phyloP scores from a whole-genome alignment of 371 early-diverging fungal species.

The Mortierella polycephala region DNA sequence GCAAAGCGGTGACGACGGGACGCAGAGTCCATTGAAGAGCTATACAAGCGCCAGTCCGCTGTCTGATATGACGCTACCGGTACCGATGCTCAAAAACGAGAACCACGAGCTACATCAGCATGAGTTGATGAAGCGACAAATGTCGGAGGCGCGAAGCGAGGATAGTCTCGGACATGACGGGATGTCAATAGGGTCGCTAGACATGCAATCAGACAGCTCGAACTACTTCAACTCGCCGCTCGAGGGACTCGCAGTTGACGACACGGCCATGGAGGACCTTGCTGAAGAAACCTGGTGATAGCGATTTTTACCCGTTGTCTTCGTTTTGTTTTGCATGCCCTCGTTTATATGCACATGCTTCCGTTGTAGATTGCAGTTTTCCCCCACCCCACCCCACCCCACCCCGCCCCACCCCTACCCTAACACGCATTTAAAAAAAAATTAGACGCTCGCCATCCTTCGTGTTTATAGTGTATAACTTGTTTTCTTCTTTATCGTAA shows the following conservation, averaged over 20 bases:
- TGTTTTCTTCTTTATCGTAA: neutral
- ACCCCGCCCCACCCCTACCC: too few relatives aligned
- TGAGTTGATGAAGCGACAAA: slow-evolving; percentile 19
- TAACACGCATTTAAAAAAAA: too few relatives aligned
- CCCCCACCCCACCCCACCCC: too few relatives aligned
- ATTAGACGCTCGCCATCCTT: too few relatives aligned
- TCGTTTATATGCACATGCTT: too few relatives aligned
- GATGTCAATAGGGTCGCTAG: slow-evolving; percentile 16
- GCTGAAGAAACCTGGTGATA: slow-evolving; percentile 45
- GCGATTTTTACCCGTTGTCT: neutral
- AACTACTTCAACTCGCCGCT: slow-evolving; percentile 43
- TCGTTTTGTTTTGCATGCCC: neutral
- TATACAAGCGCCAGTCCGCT: slow-evolving; percentile 29
- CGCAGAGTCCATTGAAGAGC: slow-evolving; percentile 20
- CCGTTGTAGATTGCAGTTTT: neutral
- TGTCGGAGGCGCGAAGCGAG: slow-evolving; percentile 21
- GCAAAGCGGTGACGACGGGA: slow-evolving; percentile 13
- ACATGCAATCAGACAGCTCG: slow-evolving; percentile 27
- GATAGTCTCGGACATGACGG: slow-evolving; percentile 17
- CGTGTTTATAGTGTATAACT: too few relatives aligned
- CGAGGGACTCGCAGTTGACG: slow-evolving; percentile 42
- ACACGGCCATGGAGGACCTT: slow-evolving; percentile 51
- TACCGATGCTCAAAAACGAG: slow-evolving; percentile 31
- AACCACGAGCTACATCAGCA: slow-evolving; percentile 19
- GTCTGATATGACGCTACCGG: slow-evolving; percentile 44